phyloP scores from a whole-genome alignment of 1,139 yeast species.

The Pichia sp. region DNA sequence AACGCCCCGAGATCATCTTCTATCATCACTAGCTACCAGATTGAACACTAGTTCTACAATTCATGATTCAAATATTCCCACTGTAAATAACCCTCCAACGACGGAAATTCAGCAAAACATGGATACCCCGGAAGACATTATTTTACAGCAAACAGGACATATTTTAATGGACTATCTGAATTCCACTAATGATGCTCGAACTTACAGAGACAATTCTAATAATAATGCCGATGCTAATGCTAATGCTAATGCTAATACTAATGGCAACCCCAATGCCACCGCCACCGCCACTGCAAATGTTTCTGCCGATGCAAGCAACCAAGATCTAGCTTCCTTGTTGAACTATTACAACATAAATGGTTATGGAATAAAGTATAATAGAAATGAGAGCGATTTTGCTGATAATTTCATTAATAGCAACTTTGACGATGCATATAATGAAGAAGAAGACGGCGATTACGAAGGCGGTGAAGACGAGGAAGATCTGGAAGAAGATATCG shows the following conservation, averaged over 20 bases:
- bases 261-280: neutral
- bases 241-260: neutral
- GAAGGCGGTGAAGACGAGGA: slow-evolving; percentile 9
- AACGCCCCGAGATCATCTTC: no score
- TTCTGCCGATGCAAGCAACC: neutral
- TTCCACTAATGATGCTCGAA: neutral
- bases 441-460: slow-evolving; percentile 8
- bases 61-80: neutral
- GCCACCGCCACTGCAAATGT: neutral
- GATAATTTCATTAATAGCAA: neutral
- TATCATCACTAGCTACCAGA: neutral
- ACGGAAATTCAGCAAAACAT: slow-evolving; percentile 1
- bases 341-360: slow-evolving; percentile 5
- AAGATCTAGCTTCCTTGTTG: slow-evolving; percentile 8
- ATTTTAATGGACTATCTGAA: slow-evolving; percentile 4
- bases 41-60: neutral
- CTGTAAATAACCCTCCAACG: neutral
- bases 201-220: neutral
- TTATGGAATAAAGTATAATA: neutral
- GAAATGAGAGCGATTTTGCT: neutral
- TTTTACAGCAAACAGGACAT: slow-evolving; percentile 6
- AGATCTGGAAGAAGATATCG: slow-evolving; percentile 5
- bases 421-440: slow-evolving; percentile 1
- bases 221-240: neutral
- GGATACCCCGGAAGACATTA: slow-evolving; percentile 2